Evolutionary conservation across 208 protist genomes (phyloP), one percentile per base, ranked within the genome.

Genomic region (Trypanosoma theileri): DNA sequence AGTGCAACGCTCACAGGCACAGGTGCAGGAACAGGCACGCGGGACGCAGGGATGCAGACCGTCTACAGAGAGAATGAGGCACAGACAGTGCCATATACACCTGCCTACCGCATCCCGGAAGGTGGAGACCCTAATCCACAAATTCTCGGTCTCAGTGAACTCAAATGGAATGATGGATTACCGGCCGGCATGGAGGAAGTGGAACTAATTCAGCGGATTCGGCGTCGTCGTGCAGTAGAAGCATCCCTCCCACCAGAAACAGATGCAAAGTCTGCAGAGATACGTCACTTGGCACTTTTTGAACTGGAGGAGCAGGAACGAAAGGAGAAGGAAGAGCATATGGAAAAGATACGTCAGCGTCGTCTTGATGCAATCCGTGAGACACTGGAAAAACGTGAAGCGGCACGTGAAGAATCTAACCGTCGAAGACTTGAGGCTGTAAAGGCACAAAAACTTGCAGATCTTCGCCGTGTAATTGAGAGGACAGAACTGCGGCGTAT

Each of bases 1-100:
- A 24, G 28, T 17, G 2, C 11, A 31, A 21, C 1, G 44, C 35
- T 17, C 17, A 26, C 58, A 35, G 10, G 44, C 7, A 53, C 19
- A 31, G 57, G 19, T 10, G 22, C 58, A 35, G 10, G 44, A 2
- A 53, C 19, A 31, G 57, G 19, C 1, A 26, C 24, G 24, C 66
- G 77, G 16, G 80, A 84, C 26, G 76, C 66, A 3, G 77, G 41
- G 8, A 75, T 79, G 7, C 90, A 97, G 54, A 97, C 90, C 12
- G 62, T 73, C 19, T 91, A 80, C 44, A 83, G 90, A 2, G 90
- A 97, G 54, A 94, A 91, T 68, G 92, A 97, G 21, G 75, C 78
- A 7, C 92, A 97, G 84, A 97, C 92, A n/a, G 71, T 88, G 53
- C 92, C 92, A 8, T 97, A 95, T 79, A 86, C 92, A 9, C 92